These are phyloP conservation scores for Penicillium soppii DNA, from an alignment of 495 filamentous ascomycete genomes.

Conservation along the genomic window DNA sequence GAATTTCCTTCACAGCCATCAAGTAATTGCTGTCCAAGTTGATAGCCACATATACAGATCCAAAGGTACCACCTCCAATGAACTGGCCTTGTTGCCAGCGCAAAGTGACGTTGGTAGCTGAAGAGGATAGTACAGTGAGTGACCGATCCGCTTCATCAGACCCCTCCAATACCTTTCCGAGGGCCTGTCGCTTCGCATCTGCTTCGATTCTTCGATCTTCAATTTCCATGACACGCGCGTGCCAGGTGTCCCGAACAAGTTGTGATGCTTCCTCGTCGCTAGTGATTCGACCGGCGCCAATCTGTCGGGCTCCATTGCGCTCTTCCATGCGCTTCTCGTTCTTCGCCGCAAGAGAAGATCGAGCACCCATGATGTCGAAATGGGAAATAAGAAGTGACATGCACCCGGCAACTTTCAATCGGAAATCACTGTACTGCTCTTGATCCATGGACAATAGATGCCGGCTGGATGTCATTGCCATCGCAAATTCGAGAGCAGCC, in stretches of 20 bases:
- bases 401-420: constrained; percentile 90
- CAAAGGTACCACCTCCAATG: constrained; percentile 95
- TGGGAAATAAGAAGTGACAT: constrained; percentile 98
- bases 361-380: constrained; percentile 97
- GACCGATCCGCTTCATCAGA: constrained; percentile 94
- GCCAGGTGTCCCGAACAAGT: constrained; percentile 69
- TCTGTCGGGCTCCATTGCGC: constrained; percentile 68
- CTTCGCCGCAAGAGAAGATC: constrained; percentile 88
- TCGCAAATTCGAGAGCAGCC: constrained; percentile 89
- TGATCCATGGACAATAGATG: constrained; percentile 87
- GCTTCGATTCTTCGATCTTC: constrained; percentile 76
- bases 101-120: constrained; percentile 89
- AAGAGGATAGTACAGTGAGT: constrained; percentile 87
- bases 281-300: constrained; percentile 72
- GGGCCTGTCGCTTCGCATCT: constrained; percentile 81
- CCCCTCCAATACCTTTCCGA: constrained; percentile 88
- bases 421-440: constrained; percentile 75
- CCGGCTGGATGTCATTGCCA: constrained; percentile 91
- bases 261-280: constrained; percentile 82
- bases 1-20: constrained; percentile 99
- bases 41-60: constrained; percentile 94
- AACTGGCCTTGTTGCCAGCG: constrained; percentile 98
- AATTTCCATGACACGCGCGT: constrained; percentile 66
- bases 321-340: constrained; percentile 82
- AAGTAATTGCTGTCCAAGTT: constrained; percentile 93